Conservation (phyloP, 345 rosid genomes). For the Boechera divaricarpa region DNA sequence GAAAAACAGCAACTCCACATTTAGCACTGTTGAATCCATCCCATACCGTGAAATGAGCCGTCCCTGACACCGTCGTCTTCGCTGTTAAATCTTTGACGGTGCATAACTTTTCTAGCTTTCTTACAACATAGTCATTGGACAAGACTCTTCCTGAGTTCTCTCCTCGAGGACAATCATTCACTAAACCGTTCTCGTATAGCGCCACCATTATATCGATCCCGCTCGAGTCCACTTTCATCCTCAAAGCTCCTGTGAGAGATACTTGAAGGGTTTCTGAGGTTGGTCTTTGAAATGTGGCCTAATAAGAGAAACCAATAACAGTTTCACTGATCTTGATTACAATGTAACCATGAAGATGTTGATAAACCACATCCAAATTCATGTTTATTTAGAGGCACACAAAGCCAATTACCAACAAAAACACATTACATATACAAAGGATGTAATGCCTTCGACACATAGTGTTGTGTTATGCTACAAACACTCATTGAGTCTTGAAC, state of each 20-base stretch:
- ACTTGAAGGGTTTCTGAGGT: slow-evolving; percentile 66
- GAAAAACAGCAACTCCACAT: slow-evolving; percentile 69
- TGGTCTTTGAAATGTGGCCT: slow-evolving; percentile 72
- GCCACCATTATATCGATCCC: slow-evolving; percentile 78
- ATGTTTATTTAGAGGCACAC: not conserved
- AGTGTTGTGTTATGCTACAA: not conserved
- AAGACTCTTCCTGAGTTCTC: slow-evolving; percentile 78
- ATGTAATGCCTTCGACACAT: not conserved
- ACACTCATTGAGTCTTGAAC: not conserved
- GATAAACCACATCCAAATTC: slow-evolving; percentile 9
- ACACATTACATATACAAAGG: slow-evolving; percentile 2
- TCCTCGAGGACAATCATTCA: slow-evolving; percentile 65
- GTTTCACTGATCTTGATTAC: slow-evolving; percentile 12
- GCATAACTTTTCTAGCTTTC: slow-evolving; percentile 75
- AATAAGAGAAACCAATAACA: slow-evolving; percentile 18
- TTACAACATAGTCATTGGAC: slow-evolving; percentile 75
- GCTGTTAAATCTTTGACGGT: slow-evolving; percentile 62
- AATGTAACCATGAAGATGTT: not conserved
- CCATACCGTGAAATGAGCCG: slow-evolving; percentile 67
- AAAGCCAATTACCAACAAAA: not conserved
- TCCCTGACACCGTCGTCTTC: slow-evolving; percentile 66
- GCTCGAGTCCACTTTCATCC: slow-evolving; percentile 59
- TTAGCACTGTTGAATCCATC: slow-evolving; percentile 66
- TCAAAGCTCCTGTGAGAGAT: slow-evolving; percentile 61
- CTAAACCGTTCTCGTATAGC: slow-evolving; percentile 69